Percentiles rank a stretch among this genome's conserved stretches.
Evolutionary conservation across 2,329 filamentous ascomycete species (phyloP).

Genomic region (Pseudocercospora cruenta): DNA sequence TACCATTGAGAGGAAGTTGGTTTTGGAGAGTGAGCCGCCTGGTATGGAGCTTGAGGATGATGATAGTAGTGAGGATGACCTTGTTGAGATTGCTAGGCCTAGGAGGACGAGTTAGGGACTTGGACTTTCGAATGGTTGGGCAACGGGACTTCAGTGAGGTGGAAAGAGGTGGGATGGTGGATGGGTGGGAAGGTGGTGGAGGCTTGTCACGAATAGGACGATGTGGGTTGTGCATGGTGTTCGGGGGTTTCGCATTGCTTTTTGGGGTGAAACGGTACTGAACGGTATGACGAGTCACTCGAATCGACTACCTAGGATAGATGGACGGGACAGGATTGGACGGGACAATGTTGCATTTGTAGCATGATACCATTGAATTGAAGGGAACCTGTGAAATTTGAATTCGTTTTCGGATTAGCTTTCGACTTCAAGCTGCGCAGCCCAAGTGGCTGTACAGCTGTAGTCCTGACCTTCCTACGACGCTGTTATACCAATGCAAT

Average conservation of each 20-base stretch:
- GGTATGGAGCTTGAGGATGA: conserved; percentile 19
- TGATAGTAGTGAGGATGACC: conserved; percentile 33
- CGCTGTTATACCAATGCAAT: no score
- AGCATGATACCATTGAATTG: neutral
- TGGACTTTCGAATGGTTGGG: conserved; percentile 1
- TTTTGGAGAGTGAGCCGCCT: conserved; percentile 16
- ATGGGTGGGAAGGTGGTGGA: neutral
- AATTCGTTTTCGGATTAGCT: neutral
- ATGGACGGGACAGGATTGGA: neutral
- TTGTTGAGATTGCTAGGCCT: conserved; percentile 38
- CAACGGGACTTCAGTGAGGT: neutral
- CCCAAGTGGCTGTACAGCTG: no score
- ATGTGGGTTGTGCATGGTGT: neutral
- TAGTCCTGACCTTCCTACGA: no score
- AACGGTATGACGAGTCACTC: neutral
- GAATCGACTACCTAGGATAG: neutral
- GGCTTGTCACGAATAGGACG: neutral
- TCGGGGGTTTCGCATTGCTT: neutral
- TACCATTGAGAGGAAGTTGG: conserved; percentile 21
- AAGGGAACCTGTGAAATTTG: neutral
- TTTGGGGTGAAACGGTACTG: neutral
- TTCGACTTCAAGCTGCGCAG: no score
- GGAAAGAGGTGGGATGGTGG: no score
- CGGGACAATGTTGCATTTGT: neutral
- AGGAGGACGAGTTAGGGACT: conserved; percentile 35